Evolutionary conservation across 192 early-diverging fungal species (phyloP).

Genomic region (Coemansia sp.): DNA sequence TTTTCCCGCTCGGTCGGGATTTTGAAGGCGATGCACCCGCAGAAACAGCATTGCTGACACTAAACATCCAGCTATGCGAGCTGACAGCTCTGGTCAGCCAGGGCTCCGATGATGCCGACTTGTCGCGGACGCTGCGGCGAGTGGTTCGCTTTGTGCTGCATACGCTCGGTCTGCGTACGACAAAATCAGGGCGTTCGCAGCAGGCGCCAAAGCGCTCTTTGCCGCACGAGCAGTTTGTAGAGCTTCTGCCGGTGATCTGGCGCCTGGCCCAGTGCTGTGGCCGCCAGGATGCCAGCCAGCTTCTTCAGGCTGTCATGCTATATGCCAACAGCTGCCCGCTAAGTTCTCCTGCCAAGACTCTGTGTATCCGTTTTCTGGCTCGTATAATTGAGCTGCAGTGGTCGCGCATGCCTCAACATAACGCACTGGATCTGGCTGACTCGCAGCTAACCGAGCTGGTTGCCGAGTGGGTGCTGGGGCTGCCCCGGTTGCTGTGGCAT

Average conservation of each 20-base stretch:
- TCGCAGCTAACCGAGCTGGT: slow-evolving; percentile 10
- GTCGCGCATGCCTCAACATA: slow-evolving; percentile 11
- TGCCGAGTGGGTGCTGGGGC: slow-evolving; percentile 32
- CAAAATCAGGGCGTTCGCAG: not conserved
- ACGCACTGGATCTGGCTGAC: slow-evolving; percentile 13
- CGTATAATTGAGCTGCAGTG: slow-evolving; percentile 31
- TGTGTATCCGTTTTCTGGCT: slow-evolving; percentile 33
- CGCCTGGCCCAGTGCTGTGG: slow-evolving; percentile 21
- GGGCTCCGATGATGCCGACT: slow-evolving; percentile 2
- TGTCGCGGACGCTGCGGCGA: slow-evolving; percentile 12
- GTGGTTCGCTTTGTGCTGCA: slow-evolving; percentile 14
- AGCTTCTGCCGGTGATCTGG: slow-evolving; percentile 39
- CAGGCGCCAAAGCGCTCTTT: slow-evolving; percentile 3
- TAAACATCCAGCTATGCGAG: slow-evolving; percentile 38
- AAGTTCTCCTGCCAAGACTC: slow-evolving; percentile 37
- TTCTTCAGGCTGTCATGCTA: slow-evolving; percentile 29
- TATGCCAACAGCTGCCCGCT: slow-evolving; percentile 22
- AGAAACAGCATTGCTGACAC: slow-evolving; percentile 28
- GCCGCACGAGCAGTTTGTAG: slow-evolving; percentile 28
- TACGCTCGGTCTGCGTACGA: slow-evolving; percentile 17
- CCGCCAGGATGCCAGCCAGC: slow-evolving; percentile 20
- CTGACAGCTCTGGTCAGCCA: slow-evolving; percentile 27
- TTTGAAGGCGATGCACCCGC: slow-evolving; percentile 47
- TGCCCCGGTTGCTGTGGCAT: slow-evolving; percentile 53
- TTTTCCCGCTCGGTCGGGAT: slow-evolving; percentile 74